phyloP scores from a whole-genome alignment of 1,139 yeast species.

The Barnettozyma hawaiiensis region DNA sequence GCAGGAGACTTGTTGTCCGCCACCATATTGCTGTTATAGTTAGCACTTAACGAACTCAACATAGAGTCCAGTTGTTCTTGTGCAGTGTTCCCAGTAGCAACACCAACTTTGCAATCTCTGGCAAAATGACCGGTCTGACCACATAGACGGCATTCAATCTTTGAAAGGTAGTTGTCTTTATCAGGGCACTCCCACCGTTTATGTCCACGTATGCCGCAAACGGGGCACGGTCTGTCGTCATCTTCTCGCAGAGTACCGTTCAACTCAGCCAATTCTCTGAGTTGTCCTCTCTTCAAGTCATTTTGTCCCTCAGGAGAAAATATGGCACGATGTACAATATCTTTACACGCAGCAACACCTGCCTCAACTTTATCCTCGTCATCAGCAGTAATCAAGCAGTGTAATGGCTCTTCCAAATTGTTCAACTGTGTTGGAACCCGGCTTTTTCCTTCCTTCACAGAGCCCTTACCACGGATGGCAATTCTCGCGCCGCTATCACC shows the following conservation, averaged over 20 bases:
- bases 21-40: constrained; percentile 10
- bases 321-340: constrained; percentile 76
- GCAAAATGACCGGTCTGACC: constrained; percentile 84
- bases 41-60: constrained; percentile 44
- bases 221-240: constrained; percentile 59
- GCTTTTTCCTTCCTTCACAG: constrained; percentile 86
- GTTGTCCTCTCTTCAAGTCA: constrained; percentile 83
- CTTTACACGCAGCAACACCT: constrained; percentile 72
- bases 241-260: constrained; percentile 92
- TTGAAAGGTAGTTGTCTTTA: constrained; percentile 46
- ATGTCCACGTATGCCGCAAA: constrained; percentile 58
- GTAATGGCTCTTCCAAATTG: constrained; percentile 72
- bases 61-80: constrained; percentile 42
- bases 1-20: not conserved
- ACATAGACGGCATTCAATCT: constrained; percentile 69
- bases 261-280: constrained; percentile 84
- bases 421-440: constrained; percentile 34
- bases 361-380: constrained; percentile 68
- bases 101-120: constrained; percentile 62
- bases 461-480: constrained; percentile 89
- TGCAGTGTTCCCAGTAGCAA: constrained; percentile 21
- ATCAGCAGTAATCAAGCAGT: constrained; percentile 84
- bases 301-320: constrained; percentile 91
- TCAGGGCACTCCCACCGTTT: constrained; percentile 56
- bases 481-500: constrained; percentile 79